phyloP scores from a whole-genome alignment of 2,329 filamentous ascomycete species.

The Cryphonectria naterciae region DNA sequence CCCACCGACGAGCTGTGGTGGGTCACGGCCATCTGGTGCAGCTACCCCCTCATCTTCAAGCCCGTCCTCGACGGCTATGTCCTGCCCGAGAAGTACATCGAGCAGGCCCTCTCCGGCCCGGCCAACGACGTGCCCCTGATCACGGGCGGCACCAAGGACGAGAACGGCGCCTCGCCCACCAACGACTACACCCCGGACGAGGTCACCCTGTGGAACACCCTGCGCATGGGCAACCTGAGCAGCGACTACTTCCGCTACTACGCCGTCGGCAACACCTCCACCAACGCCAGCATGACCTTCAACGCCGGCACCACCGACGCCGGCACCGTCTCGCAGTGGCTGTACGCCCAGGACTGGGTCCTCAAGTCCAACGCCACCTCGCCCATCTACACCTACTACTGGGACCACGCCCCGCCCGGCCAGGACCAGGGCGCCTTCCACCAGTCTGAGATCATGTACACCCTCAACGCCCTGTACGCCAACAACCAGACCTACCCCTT shows the following conservation, averaged over 20 bases:
- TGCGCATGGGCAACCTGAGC: slow-evolving; percentile 31
- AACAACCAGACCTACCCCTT: slow-evolving; percentile 36
- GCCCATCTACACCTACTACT: slow-evolving; percentile 42
- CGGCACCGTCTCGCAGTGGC: slow-evolving; percentile 32
- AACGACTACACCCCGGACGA: slow-evolving; percentile 36
- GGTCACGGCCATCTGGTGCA: slow-evolving; percentile 36
- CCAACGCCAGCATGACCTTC: slow-evolving; percentile 33
- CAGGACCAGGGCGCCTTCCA: slow-evolving; percentile 42
- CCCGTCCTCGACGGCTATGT: slow-evolving; percentile 33
- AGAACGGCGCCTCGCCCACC: slow-evolving; percentile 35
- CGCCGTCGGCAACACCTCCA: slow-evolving; percentile 33
- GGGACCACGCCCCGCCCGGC: slow-evolving; percentile 40
- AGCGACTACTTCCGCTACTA: slow-evolving; percentile 37
- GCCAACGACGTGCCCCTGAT: slow-evolving; percentile 42
- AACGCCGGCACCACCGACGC: slow-evolving; percentile 37
- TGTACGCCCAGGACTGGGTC: slow-evolving; percentile 37
- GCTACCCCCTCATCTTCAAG: slow-evolving; percentile 38
- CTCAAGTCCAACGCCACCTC: slow-evolving; percentile 31
- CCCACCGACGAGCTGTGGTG: slow-evolving; percentile 33
- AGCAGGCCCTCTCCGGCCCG: slow-evolving; percentile 33
- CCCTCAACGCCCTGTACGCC: slow-evolving; percentile 41
- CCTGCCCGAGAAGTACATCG: slow-evolving; percentile 32
- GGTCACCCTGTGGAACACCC: slow-evolving; percentile 31
- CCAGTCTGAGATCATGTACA: slow-evolving; percentile 44
- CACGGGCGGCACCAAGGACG: slow-evolving; percentile 42